A percentile compares a stretch with the other conserved stretches of the same genome.
Evolutionary conservation across 2,329 filamentous ascomycete genomes (phyloP).

Genomic region (Cercospora nicotianae): DNA sequence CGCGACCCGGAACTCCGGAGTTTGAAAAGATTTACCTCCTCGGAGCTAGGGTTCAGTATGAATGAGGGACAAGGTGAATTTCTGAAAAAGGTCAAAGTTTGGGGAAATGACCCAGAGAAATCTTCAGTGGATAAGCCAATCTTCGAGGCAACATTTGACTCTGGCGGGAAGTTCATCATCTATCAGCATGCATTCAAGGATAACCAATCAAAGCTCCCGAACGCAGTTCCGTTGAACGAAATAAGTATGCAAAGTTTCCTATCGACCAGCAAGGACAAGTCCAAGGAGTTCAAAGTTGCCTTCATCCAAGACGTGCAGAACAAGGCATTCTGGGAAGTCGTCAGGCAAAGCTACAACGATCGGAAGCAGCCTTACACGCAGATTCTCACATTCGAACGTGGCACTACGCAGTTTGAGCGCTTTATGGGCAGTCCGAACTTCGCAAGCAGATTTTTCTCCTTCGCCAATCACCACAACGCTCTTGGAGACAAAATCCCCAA

Average conservation of each 20-base stretch:
- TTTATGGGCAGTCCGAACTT: slow-evolving; percentile 12
- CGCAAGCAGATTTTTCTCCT: slow-evolving; percentile 6
- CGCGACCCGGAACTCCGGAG: too few species aligned
- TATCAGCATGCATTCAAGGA: slow-evolving; percentile 7
- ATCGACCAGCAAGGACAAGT: not conserved
- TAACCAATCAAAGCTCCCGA: not conserved
- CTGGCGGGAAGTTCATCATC: slow-evolving; percentile 3
- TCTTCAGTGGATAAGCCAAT: too few species aligned
- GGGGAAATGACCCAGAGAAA: too few species aligned
- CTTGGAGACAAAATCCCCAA: slow-evolving; percentile 6
- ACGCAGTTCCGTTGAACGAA: slow-evolving; percentile 4
- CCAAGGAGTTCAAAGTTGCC: slow-evolving; percentile 1
- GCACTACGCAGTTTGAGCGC: slow-evolving; percentile 9
- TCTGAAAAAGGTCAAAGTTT: too few species aligned
- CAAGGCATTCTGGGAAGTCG: slow-evolving; percentile 1
- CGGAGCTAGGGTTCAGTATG: too few species aligned
- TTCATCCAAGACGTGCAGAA: slow-evolving; percentile 5
- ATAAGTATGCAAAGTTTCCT: slow-evolving; percentile 7
- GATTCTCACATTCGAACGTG: slow-evolving; percentile 7
- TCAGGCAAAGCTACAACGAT: slow-evolving; percentile 9
- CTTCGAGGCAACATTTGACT: slow-evolving; percentile 1
- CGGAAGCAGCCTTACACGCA: not conserved
- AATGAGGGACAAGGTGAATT: too few species aligned
- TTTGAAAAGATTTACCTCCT: too few species aligned
- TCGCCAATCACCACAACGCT: slow-evolving; percentile 8